phyloP scores from a whole-genome alignment of 202 grass and related monocot species.

The Hordeum pubiflorum region DNA sequence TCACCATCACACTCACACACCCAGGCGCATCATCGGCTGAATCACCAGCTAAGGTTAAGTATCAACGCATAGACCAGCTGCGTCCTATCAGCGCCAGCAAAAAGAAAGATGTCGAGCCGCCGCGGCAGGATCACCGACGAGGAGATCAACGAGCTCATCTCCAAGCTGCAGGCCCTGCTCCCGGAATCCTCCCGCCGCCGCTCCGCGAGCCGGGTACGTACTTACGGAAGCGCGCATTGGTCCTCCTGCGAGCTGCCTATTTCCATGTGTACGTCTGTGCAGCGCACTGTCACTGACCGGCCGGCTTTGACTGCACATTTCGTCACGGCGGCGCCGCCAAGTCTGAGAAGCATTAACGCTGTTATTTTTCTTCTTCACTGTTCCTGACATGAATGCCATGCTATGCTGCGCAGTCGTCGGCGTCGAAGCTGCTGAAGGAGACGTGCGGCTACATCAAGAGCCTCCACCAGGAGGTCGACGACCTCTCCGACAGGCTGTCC shows the following conservation, averaged over 20 bases:
- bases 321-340: background rate
- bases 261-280: background rate
- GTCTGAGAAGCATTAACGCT: background rate
- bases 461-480: constrained; percentile 68
- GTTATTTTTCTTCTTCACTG: background rate
- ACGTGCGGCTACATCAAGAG: constrained; percentile 88
- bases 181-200: constrained; percentile 63
- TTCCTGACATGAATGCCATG: background rate
- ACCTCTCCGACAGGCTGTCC: constrained; percentile 68
- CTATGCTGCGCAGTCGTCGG: constrained; percentile 46
- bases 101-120: constrained; percentile 50
- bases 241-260: background rate
- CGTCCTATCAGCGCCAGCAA: background rate
- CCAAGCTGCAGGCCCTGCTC: constrained; percentile 68
- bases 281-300: background rate
- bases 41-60: background rate
- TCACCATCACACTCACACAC: background rate
- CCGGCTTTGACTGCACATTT: background rate
- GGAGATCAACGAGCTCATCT: constrained; percentile 88
- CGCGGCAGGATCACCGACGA: constrained; percentile 75
- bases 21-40: background rate
- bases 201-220: constrained; percentile 44
- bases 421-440: constrained; percentile 85
- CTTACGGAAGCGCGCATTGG: background rate
- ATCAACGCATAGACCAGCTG: background rate